Percentiles rank a stretch among this genome's conserved stretches.
These are phyloP conservation scores for Colletotrichum sp. DNA, from an alignment of 2,329 filamentous ascomycete genomes.

Conservation along the genomic window DNA sequence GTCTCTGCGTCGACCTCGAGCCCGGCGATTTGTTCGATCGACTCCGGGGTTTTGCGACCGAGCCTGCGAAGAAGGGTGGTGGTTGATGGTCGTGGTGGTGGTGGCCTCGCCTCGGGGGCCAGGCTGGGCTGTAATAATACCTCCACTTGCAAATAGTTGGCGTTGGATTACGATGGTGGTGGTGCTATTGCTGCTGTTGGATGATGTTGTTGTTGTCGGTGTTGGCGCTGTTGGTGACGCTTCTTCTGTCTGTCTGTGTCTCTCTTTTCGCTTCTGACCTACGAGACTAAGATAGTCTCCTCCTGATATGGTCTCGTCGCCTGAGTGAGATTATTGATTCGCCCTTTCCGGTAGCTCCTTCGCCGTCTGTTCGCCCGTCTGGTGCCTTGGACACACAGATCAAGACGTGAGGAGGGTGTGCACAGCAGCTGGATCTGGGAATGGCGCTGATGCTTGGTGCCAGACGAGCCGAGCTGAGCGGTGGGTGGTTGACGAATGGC, in stretches of 20 bases:
- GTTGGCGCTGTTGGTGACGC: background rate
- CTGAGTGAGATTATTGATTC: background rate
- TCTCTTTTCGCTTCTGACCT: background rate
- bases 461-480: background rate
- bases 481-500: background rate
- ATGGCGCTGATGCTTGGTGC: background rate
- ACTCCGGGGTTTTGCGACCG: background rate
- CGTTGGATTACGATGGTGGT: background rate
- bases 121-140: background rate
- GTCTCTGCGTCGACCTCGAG: background rate
- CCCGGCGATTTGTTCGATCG: conserved; percentile 8
- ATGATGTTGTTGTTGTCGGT: background rate
- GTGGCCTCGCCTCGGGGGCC: background rate
- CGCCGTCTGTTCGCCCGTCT: background rate
- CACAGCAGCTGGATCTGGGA: background rate
- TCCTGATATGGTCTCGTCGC: background rate
- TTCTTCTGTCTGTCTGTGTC: background rate
- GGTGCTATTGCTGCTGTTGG: background rate
- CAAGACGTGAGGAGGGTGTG: background rate
- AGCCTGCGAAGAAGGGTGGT: background rate
- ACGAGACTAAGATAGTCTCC: background rate
- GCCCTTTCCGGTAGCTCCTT: background rate
- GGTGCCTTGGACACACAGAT: background rate
- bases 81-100: background rate
- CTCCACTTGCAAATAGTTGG: background rate